Conservation (phyloP, 106 monocot species). For the Dioscorea alata region DNA sequence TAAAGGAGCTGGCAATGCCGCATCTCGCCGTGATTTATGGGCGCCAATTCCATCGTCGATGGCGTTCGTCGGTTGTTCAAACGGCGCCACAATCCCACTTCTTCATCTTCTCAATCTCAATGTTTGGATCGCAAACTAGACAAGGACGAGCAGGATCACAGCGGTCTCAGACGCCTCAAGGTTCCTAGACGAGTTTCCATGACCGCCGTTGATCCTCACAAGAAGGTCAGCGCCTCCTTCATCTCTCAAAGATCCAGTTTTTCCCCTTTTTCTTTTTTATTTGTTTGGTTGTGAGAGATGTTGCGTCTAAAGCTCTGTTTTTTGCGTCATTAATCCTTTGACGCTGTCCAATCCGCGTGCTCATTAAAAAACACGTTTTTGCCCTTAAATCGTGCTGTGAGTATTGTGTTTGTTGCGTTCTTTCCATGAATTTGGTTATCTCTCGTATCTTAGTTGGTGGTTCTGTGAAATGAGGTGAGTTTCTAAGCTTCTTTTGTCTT, state of each 20-base stretch:
- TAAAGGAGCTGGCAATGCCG: too few species aligned
- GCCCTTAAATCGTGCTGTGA: too few species aligned
- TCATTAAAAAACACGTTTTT: too few species aligned
- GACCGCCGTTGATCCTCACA: conserved; percentile 9
- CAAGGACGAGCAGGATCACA: conserved; percentile 7
- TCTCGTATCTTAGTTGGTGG: background rate
- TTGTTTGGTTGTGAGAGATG: too few species aligned
- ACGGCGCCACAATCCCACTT: conserved; percentile 5
- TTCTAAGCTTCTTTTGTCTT: background rate
- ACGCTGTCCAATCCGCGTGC: too few species aligned
- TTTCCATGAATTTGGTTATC: too few species aligned
- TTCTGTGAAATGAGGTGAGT: background rate
- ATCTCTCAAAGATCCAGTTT: background rate
- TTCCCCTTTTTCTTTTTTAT: background rate
- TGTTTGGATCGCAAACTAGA: background rate
- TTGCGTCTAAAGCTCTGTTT: background rate
- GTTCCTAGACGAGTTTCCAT: conserved; percentile 11
- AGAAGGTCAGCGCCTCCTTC: conserved; percentile 10
- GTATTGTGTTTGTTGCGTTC: too few species aligned
- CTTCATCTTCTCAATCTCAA: background rate
- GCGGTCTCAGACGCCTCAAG: conserved; percentile 5
- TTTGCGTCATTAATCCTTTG: too few species aligned
- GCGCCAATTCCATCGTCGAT: conserved; percentile 15
- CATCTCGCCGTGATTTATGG: conserved; percentile 12
- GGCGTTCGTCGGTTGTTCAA: conserved; percentile 28